These are phyloP conservation scores for Clitoria ternatea DNA, from an alignment of 306 rosid species.

Conservation along the genomic window DNA sequence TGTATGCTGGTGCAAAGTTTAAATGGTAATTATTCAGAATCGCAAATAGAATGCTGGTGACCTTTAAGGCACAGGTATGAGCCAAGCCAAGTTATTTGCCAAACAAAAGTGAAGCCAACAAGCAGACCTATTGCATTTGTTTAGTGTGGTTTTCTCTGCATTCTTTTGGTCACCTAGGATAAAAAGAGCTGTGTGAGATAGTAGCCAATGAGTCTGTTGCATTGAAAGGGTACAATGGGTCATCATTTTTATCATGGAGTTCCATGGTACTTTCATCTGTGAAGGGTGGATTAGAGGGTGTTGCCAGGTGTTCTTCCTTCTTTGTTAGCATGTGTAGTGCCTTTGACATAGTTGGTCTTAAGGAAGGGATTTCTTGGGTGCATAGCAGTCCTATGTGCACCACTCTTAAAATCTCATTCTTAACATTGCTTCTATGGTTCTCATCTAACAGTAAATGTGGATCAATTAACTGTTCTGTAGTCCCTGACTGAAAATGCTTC, in stretches of 20 bases:
- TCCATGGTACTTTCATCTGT: constrained; percentile 67
- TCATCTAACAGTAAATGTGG: constrained; percentile 47
- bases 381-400: constrained; percentile 67
- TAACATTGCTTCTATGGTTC: constrained; percentile 17
- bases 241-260: constrained; percentile 40
- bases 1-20: background rate
- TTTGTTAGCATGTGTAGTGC: constrained; percentile 56
- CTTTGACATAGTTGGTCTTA: constrained; percentile 69
- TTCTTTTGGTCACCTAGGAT: constrained; percentile 43
- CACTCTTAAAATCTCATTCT: constrained; percentile 54
- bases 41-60: background rate
- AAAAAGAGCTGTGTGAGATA: constrained; percentile 55
- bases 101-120: background rate
- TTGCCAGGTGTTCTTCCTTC: constrained; percentile 52
- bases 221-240: constrained; percentile 33
- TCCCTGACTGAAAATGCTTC: constrained; percentile 63
- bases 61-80: background rate
- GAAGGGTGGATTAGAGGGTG: constrained; percentile 77
- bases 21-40: background rate
- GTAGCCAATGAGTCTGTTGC: constrained; percentile 51
- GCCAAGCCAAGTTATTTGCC: background rate
- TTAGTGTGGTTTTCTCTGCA: background rate
- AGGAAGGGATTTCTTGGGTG: constrained; percentile 67
- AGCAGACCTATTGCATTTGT: background rate
- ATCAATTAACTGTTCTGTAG: constrained; percentile 46